Conservation (phyloP, 2,329 filamentous ascomycete species). For the Neonectria hederae region DNA sequence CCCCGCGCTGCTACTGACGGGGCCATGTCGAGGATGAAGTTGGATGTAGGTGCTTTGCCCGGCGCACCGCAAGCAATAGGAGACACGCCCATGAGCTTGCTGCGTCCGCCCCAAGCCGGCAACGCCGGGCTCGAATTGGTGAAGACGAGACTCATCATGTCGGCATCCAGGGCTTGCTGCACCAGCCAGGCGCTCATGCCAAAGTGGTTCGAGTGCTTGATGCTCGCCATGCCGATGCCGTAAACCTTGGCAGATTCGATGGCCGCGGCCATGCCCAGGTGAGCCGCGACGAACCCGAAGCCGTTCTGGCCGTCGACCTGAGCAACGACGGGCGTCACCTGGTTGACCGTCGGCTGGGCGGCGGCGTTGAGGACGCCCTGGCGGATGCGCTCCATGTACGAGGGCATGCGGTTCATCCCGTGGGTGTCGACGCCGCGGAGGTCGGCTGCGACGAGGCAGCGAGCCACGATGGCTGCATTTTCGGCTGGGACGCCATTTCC, state of each 20-base stretch:
- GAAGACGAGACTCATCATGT: conserved; percentile 76
- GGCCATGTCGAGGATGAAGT: conserved; percentile 81
- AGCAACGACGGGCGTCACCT: conserved; percentile 76
- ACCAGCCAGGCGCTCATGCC: conserved; percentile 87
- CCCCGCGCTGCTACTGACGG: conserved; percentile 75
- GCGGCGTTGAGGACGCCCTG: conserved; percentile 72
- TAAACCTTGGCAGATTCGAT: conserved; percentile 70
- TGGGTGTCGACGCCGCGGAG: conserved; percentile 83
- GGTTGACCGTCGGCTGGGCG: conserved; percentile 65
- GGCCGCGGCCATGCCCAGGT: conserved; percentile 71
- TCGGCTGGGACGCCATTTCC: conserved; percentile 67
- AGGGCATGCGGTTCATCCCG: conserved; percentile 79
- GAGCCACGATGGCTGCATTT: conserved; percentile 71
- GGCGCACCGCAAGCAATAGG: conserved; percentile 82
- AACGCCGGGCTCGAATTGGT: conserved; percentile 78
- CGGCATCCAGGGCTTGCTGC: conserved; percentile 77
- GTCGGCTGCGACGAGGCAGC: conserved; percentile 77
- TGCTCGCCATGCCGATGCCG: conserved; percentile 79
- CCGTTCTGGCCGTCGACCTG: conserved; percentile 74
- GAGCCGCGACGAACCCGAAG: conserved; percentile 79
- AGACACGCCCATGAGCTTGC: conserved; percentile 76
- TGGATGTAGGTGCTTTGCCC: conserved; percentile 58
- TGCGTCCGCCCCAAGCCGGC: conserved; percentile 74
- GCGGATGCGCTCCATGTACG: conserved; percentile 78
- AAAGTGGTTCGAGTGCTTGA: conserved; percentile 84